Base-by-base conservation (phyloP, 306 rosid species). In the Pterocarpus macrocarpus region DNA sequence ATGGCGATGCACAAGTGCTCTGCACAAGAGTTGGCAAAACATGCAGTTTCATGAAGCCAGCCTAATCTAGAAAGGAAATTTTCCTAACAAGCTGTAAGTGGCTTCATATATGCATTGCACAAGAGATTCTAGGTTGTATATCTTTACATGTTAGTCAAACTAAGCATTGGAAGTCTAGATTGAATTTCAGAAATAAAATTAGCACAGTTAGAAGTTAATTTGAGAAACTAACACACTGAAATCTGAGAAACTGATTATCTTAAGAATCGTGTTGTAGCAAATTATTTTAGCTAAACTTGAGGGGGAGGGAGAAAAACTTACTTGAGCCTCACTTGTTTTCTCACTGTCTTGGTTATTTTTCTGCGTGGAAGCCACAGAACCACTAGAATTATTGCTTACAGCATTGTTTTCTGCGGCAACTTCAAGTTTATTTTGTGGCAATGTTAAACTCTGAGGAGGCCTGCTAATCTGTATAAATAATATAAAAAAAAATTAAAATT, bases 311-410 rank as follows among this genome's bases (percentile, higher is more conserved):
- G 35, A 8, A 65, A 58, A 33, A 83, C 93, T 78, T 89, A 94
- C 97, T 76, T 90, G 97, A 71, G 86, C 79, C 49, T 88, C 91
- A 34, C 87, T 88, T 73, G 76, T 88, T 75, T 91, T 89, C 86
- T 84, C 87, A 13, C 81, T 82, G 87, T 68, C 64, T 85, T 87
- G 85, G 2, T 78, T 71, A 45, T 78, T 79, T 73, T 86, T 83
- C 64, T 81, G 85, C 9, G 77, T 13, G 38, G 89, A 87, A 75
- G 82, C 90, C 67, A 70, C 93, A 71, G 73, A 79, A 77, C 85
- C 92, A 71, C 86, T 84, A 66, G 93, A 87, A 45, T 82, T 45
- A 75, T 64, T 85, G 84, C 89, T 83, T 61, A 87, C 81, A 43
- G 81, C 75, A 49, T 80, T 78, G 73, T 87, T 89, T 84, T 87